Base-by-base conservation (phyloP, 257 asterid genomes). In the Verbascum thapsus region DNA sequence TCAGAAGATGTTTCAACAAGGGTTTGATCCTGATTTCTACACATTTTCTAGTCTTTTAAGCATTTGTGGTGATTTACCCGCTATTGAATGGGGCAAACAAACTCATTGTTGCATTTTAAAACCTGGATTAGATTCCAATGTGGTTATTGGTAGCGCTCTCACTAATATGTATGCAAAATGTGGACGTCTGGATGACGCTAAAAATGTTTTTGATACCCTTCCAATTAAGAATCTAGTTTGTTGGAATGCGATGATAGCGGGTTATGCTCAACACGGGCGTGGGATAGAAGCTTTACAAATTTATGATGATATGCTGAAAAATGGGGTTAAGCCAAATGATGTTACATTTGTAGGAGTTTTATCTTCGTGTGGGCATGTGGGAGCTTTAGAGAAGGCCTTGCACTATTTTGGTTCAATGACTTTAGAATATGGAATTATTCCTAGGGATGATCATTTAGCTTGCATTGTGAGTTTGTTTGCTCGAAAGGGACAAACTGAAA, bases 81-180 rank as follows among this genome's bases (percentile, higher is more conserved):
- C 90, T 50, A 64, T 71, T 18, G 85, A 87, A 47, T 87, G 95
- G 95, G 96, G 95, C 38, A 88, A 74, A 72, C 95, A 90, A 76
- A 74, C 88, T 63, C 96, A 87, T 73, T 72, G 80, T 58, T 56
- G 77, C 48, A 67, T 79, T 38, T 59, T 87, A 23, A 90, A 87
- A 67, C 88, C 90, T 35, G 83, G 80, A 13, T 64, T 80, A 11
- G 70, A 76, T 69, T 83, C 83, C 51, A 78, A 83, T 53, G 87
- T 90, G 51, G 88, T 85, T 7, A 88, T 83, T 20, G 97, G 91
- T 65, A 87, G 90, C 34, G 72, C 96, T 66, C 74, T 90, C 8
- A 35, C 87, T 23, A 89, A 85, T 63, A 90, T 90, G 96, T 87
- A 90, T 55, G 88, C 88, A 10, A 90, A 85, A 66, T 85, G 97